These are phyloP conservation scores for Xylariaceae sp. DNA, from an alignment of 2,329 filamentous ascomycete species.

Conservation along the genomic window DNA sequence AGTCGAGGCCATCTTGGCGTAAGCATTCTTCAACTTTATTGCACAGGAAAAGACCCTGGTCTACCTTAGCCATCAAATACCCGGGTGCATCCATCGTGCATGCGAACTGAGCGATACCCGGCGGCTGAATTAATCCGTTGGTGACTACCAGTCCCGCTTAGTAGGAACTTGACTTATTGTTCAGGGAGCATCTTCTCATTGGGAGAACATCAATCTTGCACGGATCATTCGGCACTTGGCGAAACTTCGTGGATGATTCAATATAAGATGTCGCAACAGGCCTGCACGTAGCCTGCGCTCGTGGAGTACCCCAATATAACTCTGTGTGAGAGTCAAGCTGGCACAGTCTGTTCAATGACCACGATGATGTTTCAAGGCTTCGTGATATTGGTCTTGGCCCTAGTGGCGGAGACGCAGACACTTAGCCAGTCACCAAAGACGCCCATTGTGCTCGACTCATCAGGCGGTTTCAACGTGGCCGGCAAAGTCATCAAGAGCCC, in stretches of 20 bases:
- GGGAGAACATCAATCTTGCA: neutral
- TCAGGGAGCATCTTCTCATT: neutral
- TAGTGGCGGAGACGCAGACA: neutral
- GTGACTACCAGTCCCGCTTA: neutral
- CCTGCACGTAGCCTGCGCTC: neutral
- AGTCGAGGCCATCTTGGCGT: too few relatives aligned
- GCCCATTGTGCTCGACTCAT: constrained; percentile 28
- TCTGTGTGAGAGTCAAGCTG: neutral
- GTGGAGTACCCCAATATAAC: neutral
- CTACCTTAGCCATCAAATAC: too few relatives aligned
- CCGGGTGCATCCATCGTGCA: too few relatives aligned
- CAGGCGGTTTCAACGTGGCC: constrained; percentile 35
- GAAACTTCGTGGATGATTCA: neutral
- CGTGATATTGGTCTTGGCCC: neutral
- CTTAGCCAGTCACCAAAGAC: constrained; percentile 6
- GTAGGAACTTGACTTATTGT: neutral
- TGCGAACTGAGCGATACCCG: neutral
- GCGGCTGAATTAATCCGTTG: neutral
- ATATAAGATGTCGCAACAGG: neutral
- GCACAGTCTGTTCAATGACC: neutral
- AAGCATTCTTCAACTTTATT: too few relatives aligned
- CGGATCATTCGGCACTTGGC: neutral
- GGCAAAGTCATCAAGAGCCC: constrained; percentile 33
- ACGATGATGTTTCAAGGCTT: neutral
- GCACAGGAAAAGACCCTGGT: too few relatives aligned